A percentile compares a stretch with the other conserved stretches of the same genome.
These are phyloP conservation scores for Plenodomus biglobosus DNA, from an alignment of 2,329 filamentous ascomycete species.

Conservation along the genomic window DNA sequence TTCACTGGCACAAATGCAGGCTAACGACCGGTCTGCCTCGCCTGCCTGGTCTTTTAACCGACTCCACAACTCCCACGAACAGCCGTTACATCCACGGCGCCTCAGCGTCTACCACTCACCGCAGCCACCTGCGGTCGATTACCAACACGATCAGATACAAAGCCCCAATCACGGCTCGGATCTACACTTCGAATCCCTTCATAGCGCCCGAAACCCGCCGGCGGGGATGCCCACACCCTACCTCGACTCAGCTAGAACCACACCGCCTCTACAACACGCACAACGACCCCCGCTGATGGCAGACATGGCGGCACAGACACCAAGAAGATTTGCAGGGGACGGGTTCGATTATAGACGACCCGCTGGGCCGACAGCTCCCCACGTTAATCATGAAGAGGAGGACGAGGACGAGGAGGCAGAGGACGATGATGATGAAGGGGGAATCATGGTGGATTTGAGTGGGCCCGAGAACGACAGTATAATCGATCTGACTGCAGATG, in stretches of 20 bases:
- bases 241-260: background rate
- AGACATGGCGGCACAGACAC: conserved; percentile 34
- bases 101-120: conserved; percentile 3
- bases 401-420: conserved; percentile 14
- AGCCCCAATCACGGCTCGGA: background rate
- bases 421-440: conserved; percentile 3
- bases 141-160: background rate
- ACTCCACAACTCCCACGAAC: conserved; percentile 5
- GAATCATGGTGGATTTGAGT: conserved; percentile 11
- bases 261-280: conserved; percentile 1
- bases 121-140: background rate
- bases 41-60: conserved; percentile 26
- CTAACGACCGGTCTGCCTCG: conserved; percentile 25
- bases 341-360: conserved; percentile 59
- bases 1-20: conserved; percentile 40
- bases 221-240: background rate
- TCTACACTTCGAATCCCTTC: background rate
- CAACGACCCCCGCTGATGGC: conserved; percentile 22
- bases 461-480: conserved; percentile 14
- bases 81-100: conserved; percentile 2
- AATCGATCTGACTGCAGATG: conserved; percentile 40
- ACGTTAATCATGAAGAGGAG: conserved; percentile 1
- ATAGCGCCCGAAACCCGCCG: background rate
- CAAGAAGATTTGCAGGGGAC: conserved; percentile 52
- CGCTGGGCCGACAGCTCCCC: conserved; percentile 36